Evolutionary conservation across 345 rosid genomes (phyloP).

Genomic region (Pelargonium nanum): DNA sequence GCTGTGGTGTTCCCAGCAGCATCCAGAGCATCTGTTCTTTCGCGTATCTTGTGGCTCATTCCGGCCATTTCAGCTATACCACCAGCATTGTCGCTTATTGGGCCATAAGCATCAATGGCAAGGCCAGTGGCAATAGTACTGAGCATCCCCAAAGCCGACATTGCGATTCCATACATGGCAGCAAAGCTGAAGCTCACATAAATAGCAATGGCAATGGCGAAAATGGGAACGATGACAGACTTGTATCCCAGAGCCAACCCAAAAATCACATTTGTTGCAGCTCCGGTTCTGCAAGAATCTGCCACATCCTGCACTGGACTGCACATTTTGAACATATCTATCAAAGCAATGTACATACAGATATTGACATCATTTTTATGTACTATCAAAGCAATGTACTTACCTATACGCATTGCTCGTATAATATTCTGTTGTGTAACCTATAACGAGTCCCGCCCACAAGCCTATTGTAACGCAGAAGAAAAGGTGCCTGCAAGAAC

Average conservation of each 20-base stretch:
- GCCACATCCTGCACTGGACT: constrained; percentile 72
- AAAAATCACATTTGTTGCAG: constrained; percentile 63
- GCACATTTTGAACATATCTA: constrained; percentile 5
- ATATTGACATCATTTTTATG: no score
- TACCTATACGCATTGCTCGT: constrained; percentile 65
- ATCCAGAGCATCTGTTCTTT: constrained; percentile 55
- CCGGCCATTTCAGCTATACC: constrained; percentile 66
- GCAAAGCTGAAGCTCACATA: constrained; percentile 63
- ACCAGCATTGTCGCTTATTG: constrained; percentile 63
- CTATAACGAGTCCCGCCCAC: constrained; percentile 68
- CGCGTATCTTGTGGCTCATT: constrained; percentile 53
- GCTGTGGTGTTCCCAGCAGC: constrained; percentile 72
- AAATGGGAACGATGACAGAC: constrained; percentile 59
- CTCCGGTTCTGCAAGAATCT: constrained; percentile 55
- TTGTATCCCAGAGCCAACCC: constrained; percentile 63
- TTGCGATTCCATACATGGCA: constrained; percentile 66
- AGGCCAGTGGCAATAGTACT: constrained; percentile 60
- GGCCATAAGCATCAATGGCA: constrained; percentile 62
- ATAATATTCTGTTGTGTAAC: constrained; percentile 49
- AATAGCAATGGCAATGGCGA: constrained; percentile 45
- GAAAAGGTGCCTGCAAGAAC: constrained; percentile 43
- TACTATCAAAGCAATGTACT: constrained; percentile 10
- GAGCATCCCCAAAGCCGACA: constrained; percentile 64
- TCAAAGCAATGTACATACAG: not conserved
- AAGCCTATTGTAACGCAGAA: constrained; percentile 52